These are phyloP conservation scores for Mortierella sp. DNA, from an alignment of 371 early-diverging fungal genomes.

Conservation along the genomic window DNA sequence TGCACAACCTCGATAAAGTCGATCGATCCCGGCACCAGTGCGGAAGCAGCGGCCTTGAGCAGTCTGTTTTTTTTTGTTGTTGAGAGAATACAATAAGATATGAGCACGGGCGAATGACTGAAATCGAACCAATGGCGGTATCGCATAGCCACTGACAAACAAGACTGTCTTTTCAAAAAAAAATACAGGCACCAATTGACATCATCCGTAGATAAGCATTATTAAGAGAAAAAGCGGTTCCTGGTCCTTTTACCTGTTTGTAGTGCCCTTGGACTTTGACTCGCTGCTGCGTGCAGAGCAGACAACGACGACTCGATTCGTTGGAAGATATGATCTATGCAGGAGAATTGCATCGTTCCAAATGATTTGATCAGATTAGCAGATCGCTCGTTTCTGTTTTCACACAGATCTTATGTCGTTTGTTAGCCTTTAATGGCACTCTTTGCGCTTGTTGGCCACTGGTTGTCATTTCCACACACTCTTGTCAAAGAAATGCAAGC, in stretches of 20 bases:
- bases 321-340: slow-evolving; percentile 64
- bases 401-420: too few species aligned
- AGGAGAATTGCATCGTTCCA: background rate
- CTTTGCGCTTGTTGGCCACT: too few species aligned
- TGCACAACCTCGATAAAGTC: slow-evolving; percentile 75
- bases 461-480: too few species aligned
- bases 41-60: slow-evolving; percentile 44
- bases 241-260: slow-evolving; percentile 26
- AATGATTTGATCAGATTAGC: background rate
- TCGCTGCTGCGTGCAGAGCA: slow-evolving; percentile 88
- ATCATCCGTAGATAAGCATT: background rate
- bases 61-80: slow-evolving; percentile 21
- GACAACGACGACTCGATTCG: slow-evolving; percentile 80
- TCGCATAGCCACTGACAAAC: too few species aligned
- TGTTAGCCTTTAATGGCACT: too few species aligned
- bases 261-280: slow-evolving; percentile 82
- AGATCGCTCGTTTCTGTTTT: background rate
- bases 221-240: too few species aligned
- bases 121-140: background rate
- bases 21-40: slow-evolving; percentile 40
- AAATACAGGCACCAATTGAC: too few species aligned
- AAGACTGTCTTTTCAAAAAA: too few species aligned
- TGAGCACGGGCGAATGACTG: background rate
- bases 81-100: too few species aligned
- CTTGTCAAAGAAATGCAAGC: too few species aligned